Evolutionary conservation across 2,329 filamentous ascomycete genomes (phyloP), one percentile per base, ranked within the genome.

Genomic region (Didymosphaeria variabile): DNA sequence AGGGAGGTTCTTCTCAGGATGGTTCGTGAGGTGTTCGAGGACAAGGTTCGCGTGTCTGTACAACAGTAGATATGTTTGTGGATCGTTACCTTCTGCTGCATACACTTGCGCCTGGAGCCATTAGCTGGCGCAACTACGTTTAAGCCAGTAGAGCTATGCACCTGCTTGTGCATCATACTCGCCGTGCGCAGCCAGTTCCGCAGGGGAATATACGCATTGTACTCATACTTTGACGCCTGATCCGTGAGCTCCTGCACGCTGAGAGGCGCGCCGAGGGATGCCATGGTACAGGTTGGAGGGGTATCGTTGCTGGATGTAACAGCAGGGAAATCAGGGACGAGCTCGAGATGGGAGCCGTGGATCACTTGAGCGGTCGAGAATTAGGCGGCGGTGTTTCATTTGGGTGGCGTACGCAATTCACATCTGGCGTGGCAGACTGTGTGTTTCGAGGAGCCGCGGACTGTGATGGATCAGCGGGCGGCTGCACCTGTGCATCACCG

Each of bases 21-120:
- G 95, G 1, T 82, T 85, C 0, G 87, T 85, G 9, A 99, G 83
- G 57, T 90, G 86, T 7, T 92, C 87, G 31, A 97, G 82, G 26
- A 97, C 87, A n/a, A 99, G 88, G 56, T 90, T 86, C 10, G 93
- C 93, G 79, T 97, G 93, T 68, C 95, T 89, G 75, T 95, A 92
- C n/a, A 97, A 87, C 61, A 98, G 88, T 57, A 97, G 86, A 77
- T 97, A 99, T 5, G 94, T 92, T 73, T 95, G 91, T 70, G 93
- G 88, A 66, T 93, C 88, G 79, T 97, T 94, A 71, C 90, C 90
- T 78, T 98, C 94, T 45, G 87, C 86, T 71, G 95, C 86, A 75
- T 97, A 97, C 69, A 94, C 92, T 55, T 88, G 85, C 21, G 93
- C 94, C 92, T 97, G 72, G 13, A 36, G 58, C 44, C 68, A 65